Percentiles rank a stretch among this genome's conserved stretches.
Evolutionary conservation across 768 basidiomycete genomes (phyloP).

Genomic region (Phaeotremella skinneri): DNA sequence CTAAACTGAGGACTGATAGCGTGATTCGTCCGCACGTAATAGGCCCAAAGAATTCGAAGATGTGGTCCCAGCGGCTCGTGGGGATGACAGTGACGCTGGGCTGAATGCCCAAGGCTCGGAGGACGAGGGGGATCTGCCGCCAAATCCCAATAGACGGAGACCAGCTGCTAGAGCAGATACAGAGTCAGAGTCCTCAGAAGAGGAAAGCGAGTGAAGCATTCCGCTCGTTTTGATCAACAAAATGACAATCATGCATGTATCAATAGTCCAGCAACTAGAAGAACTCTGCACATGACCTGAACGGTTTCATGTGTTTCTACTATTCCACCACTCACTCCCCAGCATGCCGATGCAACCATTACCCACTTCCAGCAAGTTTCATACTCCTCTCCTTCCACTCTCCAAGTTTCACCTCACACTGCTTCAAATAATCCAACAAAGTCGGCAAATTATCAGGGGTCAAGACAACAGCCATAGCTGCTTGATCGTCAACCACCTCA

Average conservation of each 20-base stretch:
- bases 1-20: neutral
- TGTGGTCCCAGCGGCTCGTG: neutral
- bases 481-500: slow-evolving; percentile 8
- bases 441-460: slow-evolving; percentile 44
- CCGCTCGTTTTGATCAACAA: too few relatives aligned
- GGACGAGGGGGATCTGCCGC: neutral
- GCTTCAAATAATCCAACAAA: slow-evolving; percentile 35
- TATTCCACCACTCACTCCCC: too few relatives aligned
- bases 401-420: slow-evolving; percentile 37
- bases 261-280: neutral
- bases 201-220: neutral
- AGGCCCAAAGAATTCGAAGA: neutral
- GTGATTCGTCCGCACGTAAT: neutral
- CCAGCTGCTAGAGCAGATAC: neutral
- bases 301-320: too few relatives aligned
- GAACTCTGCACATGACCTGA: neutral
- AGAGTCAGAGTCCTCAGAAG: neutral
- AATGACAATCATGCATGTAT: neutral
- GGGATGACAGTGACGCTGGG: neutral
- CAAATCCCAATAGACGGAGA: neutral
- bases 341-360: neutral
- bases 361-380: neutral
- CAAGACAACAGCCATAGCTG: slow-evolving; percentile 21
- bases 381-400: slow-evolving; percentile 30
- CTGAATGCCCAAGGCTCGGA: neutral